Base-by-base conservation (phyloP, 352 stramenopile genomes). In the Nothophytophthora sp. region DNA sequence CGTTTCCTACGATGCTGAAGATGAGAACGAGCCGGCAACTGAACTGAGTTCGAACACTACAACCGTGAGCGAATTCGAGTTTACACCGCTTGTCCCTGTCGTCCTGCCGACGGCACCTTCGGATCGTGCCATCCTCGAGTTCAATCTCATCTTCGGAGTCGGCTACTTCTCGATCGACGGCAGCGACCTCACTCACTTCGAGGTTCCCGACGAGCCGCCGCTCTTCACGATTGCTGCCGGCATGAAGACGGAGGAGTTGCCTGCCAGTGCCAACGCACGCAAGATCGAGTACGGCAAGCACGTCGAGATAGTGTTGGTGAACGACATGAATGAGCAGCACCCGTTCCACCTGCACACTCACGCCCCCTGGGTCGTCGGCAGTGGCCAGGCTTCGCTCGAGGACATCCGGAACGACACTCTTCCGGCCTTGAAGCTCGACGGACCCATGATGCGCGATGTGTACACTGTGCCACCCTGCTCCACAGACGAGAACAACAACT, bases 321-420 rank as follows among this genome's bases (percentile, higher is more conserved):
- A 72, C 44, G 40, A 48, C 24, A 69, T 48, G 46, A 24, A 61
- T 13, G 66, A 62, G 33, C 50, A 75, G 49, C 66, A 75, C 40
- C 66, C 66, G 44, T 75, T 75, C 37, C 66, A 75, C 37, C 50
- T 75, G 57, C 66, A 75, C 52, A 67, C 55, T 8, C 61, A 72
- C 40, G 44, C 62, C 1, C 63, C 63, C 9, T 71, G 59, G 52
- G 56, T 72, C 18, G 51, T 75, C 3, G 55, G 49, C 19, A 59
- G 43, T 12, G 66, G 61, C 1, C 35, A 50, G 19, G 63, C 56
- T n/a, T 60, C 57, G 8, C 32, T 59, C 24, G 45, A 70, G 4
- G 43, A 58, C 20, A 66, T 62, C 41, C 34, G 32, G 2, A 52
- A 50, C 27, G 55, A 63, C 37, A 37, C 54, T 6, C 35, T 66